A percentile compares a stretch with the other conserved stretches of the same genome.
Evolutionary conservation across 305 asterid species (phyloP).

Genomic region (Ilex paraguariensis): DNA sequence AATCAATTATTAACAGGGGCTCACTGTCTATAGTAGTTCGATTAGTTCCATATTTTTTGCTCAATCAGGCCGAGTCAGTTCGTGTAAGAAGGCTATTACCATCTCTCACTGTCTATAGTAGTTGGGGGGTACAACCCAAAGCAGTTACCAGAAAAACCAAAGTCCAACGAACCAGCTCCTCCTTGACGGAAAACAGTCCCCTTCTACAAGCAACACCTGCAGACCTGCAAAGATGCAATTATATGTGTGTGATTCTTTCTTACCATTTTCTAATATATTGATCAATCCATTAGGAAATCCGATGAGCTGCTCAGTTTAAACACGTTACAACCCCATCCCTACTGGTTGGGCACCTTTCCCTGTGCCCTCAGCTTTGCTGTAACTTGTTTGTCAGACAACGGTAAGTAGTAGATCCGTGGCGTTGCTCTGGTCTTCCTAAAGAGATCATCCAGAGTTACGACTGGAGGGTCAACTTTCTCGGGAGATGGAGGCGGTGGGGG

Average conservation of each 20-base stretch:
- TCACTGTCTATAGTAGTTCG: too few species aligned
- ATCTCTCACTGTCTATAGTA: too few species aligned
- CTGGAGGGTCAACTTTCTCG: slow-evolving; percentile 16
- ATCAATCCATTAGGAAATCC: background rate
- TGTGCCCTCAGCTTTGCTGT: slow-evolving; percentile 17
- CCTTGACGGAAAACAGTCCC: background rate
- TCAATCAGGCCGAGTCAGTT: too few species aligned
- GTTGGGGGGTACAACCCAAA: background rate
- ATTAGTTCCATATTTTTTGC: too few species aligned
- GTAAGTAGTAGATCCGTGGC: slow-evolving; percentile 34
- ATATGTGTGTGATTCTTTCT: background rate
- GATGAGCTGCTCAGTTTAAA: background rate
- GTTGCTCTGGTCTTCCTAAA: slow-evolving; percentile 30
- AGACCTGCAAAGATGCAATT: slow-evolving; percentile 3
- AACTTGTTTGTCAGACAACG: slow-evolving; percentile 31
- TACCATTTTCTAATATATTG: background rate
- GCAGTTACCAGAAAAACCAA: background rate
- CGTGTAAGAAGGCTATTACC: background rate
- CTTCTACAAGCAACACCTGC: slow-evolving; percentile 3
- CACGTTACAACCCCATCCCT: background rate
- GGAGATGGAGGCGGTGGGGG: slow-evolving; percentile 17
- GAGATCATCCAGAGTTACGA: slow-evolving; percentile 29
- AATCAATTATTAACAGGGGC: background rate
- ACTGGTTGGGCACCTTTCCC: background rate
- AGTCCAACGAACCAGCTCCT: background rate